Base-by-base conservation (phyloP, 148 eudicot species). In the Chenopodium formosanum region DNA sequence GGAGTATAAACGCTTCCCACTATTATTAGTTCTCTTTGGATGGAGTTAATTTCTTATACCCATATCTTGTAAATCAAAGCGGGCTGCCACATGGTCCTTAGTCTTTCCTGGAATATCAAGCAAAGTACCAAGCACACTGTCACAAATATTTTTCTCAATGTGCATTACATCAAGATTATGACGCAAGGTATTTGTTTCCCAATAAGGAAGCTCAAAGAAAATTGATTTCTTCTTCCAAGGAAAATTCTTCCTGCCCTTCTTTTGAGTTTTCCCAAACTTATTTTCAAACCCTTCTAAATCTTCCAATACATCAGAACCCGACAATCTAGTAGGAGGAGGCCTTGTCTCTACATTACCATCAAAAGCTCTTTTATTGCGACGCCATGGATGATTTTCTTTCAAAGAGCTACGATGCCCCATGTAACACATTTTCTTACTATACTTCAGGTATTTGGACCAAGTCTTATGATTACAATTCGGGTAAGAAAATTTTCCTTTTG, bases 131-230 rank as follows among this genome's bases (percentile, higher is more conserved):
- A 82, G 75, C 22, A 75, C 6, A 58, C 25, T 82, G 46, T 75
- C 84, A 67, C 75, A 75, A 31, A 70, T 77, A 22, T 34, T 82
- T 82, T 82, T 82, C 62, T 77, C 84, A 37, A 82, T 77, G 56
- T 82, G 81, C 84, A 82, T 82, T 4, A 76, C 84, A 53, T 82
- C 84, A 37, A 70, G 74, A 31, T 76, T 82, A 19, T 82, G 79
- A 25, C 56, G 79, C 62, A 82, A 67, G 12, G 17, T 9, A 9
- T 75, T 37, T 7, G 10, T 14, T 31, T 70, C 10, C 80, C 77
- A 82, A 58, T 82, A 77, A 9, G 75, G 80, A 58, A 82, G 78
- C 31, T 76, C 23, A 65, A 77, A 82, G 65, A 78, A 77, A 23
- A 77, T 70, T 12, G 75, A 34, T 34, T 2, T 70, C 76, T 82